Conservation (phyloP, 345 rosid species). For the Euphorbia peplus region DNA sequence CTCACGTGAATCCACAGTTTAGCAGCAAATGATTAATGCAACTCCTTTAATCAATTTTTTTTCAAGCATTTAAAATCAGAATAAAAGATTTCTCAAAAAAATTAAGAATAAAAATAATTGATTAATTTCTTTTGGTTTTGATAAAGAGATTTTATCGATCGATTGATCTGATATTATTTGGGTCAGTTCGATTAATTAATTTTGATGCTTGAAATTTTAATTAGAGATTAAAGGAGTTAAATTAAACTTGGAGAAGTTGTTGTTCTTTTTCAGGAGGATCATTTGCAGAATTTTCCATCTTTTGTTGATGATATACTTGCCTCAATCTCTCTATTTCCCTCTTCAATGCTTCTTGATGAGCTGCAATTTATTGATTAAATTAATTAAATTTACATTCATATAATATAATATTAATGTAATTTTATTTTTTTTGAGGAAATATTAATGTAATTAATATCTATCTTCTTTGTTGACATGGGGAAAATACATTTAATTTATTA, state of each 20-base stretch:
- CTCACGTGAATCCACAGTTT: constrained; percentile 55
- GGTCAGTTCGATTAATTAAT: background rate
- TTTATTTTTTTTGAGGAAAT: no score
- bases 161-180: background rate
- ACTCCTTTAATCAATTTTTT: constrained; percentile 11
- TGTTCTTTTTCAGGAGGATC: constrained; percentile 19
- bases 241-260: constrained; percentile 27
- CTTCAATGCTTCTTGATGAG: constrained; percentile 37
- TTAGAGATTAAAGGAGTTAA: constrained; percentile 5
- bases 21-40: constrained; percentile 26
- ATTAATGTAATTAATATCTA: no score
- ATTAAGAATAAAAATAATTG: background rate
- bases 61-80: background rate
- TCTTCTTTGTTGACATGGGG: background rate
- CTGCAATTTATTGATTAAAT: constrained; percentile 15
- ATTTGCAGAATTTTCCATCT: constrained; percentile 10
- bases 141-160: constrained; percentile 14
- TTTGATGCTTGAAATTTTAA: constrained; percentile 5
- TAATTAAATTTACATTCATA: no score
- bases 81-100: no score
- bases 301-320: constrained; percentile 30
- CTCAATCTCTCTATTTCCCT: constrained; percentile 37
- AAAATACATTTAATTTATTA: no score
- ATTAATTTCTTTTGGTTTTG: background rate
- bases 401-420: no score